A percentile compares a stretch with the other conserved stretches of the same genome.
These are phyloP conservation scores for Aspergillus sp. DNA, from an alignment of 2,329 filamentous ascomycete species.

Conservation along the genomic window DNA sequence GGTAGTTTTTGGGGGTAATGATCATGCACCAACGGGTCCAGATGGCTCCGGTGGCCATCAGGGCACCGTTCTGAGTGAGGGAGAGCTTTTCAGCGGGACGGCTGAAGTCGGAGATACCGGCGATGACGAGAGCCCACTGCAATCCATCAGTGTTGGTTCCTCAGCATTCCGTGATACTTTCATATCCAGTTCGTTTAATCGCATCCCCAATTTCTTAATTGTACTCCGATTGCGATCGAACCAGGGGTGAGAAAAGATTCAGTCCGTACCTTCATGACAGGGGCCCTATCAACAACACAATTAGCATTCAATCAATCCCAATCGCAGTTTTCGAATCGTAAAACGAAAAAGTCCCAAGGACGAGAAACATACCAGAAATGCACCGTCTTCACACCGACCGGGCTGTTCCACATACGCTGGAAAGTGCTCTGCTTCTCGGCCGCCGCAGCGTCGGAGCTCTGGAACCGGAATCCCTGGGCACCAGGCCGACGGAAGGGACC, in stretches of 20 bases:
- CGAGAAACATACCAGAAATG: slow-evolving; percentile 77
- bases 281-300: slow-evolving; percentile 62
- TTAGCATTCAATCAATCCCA: neutral
- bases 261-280: slow-evolving; percentile 75
- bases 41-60: slow-evolving; percentile 89
- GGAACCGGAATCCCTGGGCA: slow-evolving; percentile 62
- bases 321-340: neutral
- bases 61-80: slow-evolving; percentile 83
- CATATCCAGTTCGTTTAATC: neutral
- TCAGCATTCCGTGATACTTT: neutral
- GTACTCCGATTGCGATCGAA: neutral
- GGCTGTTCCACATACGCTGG: slow-evolving; percentile 80
- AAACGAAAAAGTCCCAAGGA: neutral
- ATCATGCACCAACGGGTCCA: slow-evolving; percentile 99
- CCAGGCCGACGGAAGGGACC: slow-evolving; percentile 54
- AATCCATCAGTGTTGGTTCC: neutral
- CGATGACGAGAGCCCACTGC: slow-evolving; percentile 87
- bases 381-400: slow-evolving; percentile 84
- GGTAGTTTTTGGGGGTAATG: slow-evolving; percentile 89
- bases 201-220: no score
- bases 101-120: slow-evolving; percentile 86
- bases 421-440: slow-evolving; percentile 54
- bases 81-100: slow-evolving; percentile 92
- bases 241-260: neutral
- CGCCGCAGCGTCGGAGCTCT: slow-evolving; percentile 62